Evolutionary conservation across 352 stramenopile species (phyloP).

Genomic region (Phytopythium kandeliae): DNA sequence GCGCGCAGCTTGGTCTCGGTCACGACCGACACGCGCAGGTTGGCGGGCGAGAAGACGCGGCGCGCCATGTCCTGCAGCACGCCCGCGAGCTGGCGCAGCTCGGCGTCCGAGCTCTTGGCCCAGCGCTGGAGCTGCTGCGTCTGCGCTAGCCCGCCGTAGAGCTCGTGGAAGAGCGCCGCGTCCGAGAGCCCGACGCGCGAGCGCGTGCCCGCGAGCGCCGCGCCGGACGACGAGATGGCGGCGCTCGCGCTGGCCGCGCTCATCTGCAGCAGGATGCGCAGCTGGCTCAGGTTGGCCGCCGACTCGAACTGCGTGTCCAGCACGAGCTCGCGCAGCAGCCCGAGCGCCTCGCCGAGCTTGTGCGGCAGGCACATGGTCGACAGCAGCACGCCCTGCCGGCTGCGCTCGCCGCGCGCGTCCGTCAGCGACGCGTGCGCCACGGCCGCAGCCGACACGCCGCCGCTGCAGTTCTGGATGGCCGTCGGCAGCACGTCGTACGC

Average conservation of each 20-base stretch:
- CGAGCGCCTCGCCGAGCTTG: constrained; percentile 62
- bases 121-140: constrained; percentile 73
- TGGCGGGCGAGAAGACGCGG: constrained; percentile 46
- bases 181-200: constrained; percentile 54
- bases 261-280: constrained; percentile 73
- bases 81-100: constrained; percentile 44
- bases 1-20: constrained; percentile 63
- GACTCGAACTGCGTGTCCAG: constrained; percentile 71
- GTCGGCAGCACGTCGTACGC: constrained; percentile 66
- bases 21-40: constrained; percentile 63
- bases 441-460: constrained; percentile 57
- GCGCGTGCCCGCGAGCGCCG: constrained; percentile 49
- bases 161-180: constrained; percentile 49
- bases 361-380: constrained; percentile 67
- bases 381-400: constrained; percentile 55
- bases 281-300: constrained; percentile 63
- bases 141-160: constrained; percentile 67
- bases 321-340: constrained; percentile 51
- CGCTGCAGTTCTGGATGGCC: constrained; percentile 70
- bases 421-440: constrained; percentile 50
- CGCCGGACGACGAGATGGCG: constrained; percentile 63
- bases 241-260: constrained; percentile 58
- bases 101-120: constrained; percentile 59
- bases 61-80: constrained; percentile 57
- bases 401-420: constrained; percentile 27